A percentile compares a stretch with the other conserved stretches of the same genome.
Conservation (phyloP, 805 yeast genomes). For the Komagataella ulmi region DNA sequence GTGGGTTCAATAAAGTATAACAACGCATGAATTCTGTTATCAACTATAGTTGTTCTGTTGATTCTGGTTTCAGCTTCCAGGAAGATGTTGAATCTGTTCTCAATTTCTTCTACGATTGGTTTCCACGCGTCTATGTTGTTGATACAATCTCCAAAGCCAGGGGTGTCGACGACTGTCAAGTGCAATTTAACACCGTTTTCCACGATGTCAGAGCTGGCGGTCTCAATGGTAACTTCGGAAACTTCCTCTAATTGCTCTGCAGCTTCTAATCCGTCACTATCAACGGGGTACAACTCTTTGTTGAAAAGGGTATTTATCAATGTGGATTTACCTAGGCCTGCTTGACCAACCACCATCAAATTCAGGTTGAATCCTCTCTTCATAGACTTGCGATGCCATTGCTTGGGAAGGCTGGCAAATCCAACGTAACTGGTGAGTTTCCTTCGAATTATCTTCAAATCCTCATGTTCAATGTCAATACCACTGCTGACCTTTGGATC, state of each 20-base stretch:
- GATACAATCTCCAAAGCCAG: constrained; percentile 88
- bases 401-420: constrained; percentile 94
- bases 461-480: constrained; percentile 15
- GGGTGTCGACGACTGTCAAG: constrained; percentile 76
- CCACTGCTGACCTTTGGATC: background rate
- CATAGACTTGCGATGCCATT: constrained; percentile 93
- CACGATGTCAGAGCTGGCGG: constrained; percentile 61
- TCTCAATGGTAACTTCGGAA: constrained; percentile 28
- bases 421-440: constrained; percentile 91
- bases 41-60: constrained; percentile 57
- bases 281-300: constrained; percentile 35
- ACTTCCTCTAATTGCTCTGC: constrained; percentile 33
- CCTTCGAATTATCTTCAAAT: constrained; percentile 54
- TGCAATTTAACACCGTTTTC: constrained; percentile 87
- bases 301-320: constrained; percentile 84
- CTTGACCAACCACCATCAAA: constrained; percentile 81
- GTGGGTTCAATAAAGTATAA: constrained; percentile 94
- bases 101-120: constrained; percentile 84
- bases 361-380: constrained; percentile 85
- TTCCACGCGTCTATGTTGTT: constrained; percentile 75
- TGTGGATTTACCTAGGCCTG: constrained; percentile 89
- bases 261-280: constrained; percentile 21
- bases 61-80: constrained; percentile 83
- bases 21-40: constrained; percentile 85
- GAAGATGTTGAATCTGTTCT: constrained; percentile 72